Evolutionary conservation across 2,329 filamentous ascomycete species (phyloP), one percentile per base, ranked within the genome.

Genomic region (Cladosporium austrohemisphaericum): DNA sequence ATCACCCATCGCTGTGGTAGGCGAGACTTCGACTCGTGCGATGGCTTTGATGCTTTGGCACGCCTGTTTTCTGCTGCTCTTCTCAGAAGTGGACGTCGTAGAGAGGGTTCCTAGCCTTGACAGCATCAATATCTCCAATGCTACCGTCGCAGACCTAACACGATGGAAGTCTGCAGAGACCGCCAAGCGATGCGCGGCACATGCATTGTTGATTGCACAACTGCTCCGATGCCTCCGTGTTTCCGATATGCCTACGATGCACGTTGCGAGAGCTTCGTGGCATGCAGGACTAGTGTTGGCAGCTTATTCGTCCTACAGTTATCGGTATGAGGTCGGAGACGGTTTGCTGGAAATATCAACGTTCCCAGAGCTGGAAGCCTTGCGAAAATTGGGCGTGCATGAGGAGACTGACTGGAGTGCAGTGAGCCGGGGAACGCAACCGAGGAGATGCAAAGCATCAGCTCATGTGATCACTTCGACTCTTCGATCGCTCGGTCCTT

Each of bases 31-130:
- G 28, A 43, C 11, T n/a, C 49, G n/a, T 20, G 25, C 9, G 14
- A 48, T 10, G 20, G 23, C 22, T 16, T 20, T 52, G 10, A 52
- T 41, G 1, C 31, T 52, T n/a, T 52, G 49, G 49, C 49, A 52
- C 29, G 35, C 43, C 2, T 41, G 43, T 37, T 52, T 52, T 19
- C 23, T 52, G 7, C 35, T 52, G 13, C 49, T 52, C 3, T n/a
- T 41, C 3, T 52, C 22, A 8, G 43, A 52, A 25, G 20, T 52
- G 9, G 33, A 52, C 18, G 13, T 41, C n/a, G 19, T 48, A 19
- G 49, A 52, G 20, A 35, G 33, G n/a, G 26, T 35, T 6, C 36
- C 23, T 18, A 37, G 44, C 11, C 28, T 19, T 11, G 33, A 37
- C 33, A n/a, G 19, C 5, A 37, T n/a, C 33, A 11, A 19, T 11